Percentiles rank a stretch among this genome's conserved stretches.
Evolutionary conservation across 2,329 filamentous ascomycete genomes (phyloP).

Genomic region (Zymoseptoria pseudotritici): DNA sequence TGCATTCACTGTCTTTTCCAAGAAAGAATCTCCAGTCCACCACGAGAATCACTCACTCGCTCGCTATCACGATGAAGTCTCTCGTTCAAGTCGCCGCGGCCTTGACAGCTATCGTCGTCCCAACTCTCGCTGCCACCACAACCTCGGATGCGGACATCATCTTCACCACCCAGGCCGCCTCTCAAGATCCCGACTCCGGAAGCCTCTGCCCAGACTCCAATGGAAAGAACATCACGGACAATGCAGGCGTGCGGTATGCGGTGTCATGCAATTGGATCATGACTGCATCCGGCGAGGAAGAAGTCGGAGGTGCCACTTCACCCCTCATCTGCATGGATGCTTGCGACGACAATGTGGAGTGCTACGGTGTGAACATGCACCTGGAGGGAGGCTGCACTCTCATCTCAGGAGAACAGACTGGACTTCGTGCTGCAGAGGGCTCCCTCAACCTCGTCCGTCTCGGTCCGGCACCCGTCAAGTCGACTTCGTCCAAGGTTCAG

Average conservation of each 20-base stretch:
- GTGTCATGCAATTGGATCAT: slow-evolving; percentile 19
- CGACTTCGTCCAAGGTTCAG: slow-evolving; percentile 6
- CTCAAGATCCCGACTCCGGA: neutral
- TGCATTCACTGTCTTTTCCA: neutral
- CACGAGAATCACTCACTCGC: neutral
- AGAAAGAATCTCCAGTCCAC: neutral
- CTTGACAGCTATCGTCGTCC: slow-evolving; percentile 1
- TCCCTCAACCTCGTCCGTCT: slow-evolving; percentile 11
- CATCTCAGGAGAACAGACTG: slow-evolving; percentile 10
- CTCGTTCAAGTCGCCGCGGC: neutral
- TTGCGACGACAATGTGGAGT: slow-evolving; percentile 19
- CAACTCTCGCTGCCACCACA: neutral
- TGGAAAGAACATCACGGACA: slow-evolving; percentile 16
- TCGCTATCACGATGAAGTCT: slow-evolving; percentile 4
- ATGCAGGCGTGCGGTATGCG: slow-evolving; percentile 12
- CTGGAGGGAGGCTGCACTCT: slow-evolving; percentile 17
- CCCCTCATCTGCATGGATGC: slow-evolving; percentile 18
- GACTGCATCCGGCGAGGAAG: slow-evolving; percentile 6
- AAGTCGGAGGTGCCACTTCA: slow-evolving; percentile 8
- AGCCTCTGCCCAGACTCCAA: slow-evolving; percentile 20
- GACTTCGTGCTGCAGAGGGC: slow-evolving; percentile 6
- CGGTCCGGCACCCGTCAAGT: neutral
- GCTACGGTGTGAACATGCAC: slow-evolving; percentile 19
- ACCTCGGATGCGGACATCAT: neutral
- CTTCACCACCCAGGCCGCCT: neutral